These are phyloP conservation scores for Lanmaoa pseudosensibilis DNA, from an alignment of 768 basidiomycete species.

Conservation along the genomic window DNA sequence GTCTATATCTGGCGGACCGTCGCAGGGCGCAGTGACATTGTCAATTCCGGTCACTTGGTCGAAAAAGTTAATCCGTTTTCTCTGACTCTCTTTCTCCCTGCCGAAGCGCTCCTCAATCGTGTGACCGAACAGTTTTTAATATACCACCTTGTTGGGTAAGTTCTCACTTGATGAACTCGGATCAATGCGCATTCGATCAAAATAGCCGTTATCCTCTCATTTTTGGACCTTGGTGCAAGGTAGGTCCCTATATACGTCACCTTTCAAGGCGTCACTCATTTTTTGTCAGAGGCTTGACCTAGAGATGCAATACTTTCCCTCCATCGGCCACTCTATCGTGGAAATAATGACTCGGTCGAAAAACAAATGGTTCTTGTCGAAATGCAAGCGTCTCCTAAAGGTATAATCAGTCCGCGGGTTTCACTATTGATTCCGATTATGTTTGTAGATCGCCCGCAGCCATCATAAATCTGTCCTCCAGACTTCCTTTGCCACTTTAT, in stretches of 20 bases:
- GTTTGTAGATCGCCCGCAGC: slow-evolving; percentile 23
- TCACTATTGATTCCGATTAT: slow-evolving; percentile 14
- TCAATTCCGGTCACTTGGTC: slow-evolving; percentile 29
- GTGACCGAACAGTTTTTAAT: slow-evolving; percentile 54
- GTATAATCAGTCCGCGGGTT: slow-evolving; percentile 33
- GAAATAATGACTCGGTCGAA: slow-evolving; percentile 54
- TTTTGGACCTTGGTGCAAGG: slow-evolving; percentile 69
- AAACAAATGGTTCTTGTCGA: slow-evolving; percentile 45
- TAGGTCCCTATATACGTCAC: slow-evolving; percentile 30
- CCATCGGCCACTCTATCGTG: slow-evolving; percentile 50
- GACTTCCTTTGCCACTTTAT: slow-evolving; percentile 29
- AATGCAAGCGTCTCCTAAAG: slow-evolving; percentile 46
- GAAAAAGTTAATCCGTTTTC: slow-evolving; percentile 51
- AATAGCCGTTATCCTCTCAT: slow-evolving; percentile 73
- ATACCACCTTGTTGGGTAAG: slow-evolving; percentile 60
- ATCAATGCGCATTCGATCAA: slow-evolving; percentile 11
- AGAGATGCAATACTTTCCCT: slow-evolving; percentile 49
- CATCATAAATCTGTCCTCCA: slow-evolving; percentile 29
- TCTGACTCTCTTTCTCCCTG: slow-evolving; percentile 53
- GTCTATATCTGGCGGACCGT: slow-evolving; percentile 41
- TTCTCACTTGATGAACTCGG: slow-evolving; percentile 5
- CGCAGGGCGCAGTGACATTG: slow-evolving; percentile 1
- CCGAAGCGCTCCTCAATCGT: slow-evolving; percentile 50
- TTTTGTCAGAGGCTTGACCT: slow-evolving; percentile 53
- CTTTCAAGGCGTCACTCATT: not conserved